Conservation (phyloP, 176 grass and related monocot genomes). For the Ensete glaucum region DNA sequence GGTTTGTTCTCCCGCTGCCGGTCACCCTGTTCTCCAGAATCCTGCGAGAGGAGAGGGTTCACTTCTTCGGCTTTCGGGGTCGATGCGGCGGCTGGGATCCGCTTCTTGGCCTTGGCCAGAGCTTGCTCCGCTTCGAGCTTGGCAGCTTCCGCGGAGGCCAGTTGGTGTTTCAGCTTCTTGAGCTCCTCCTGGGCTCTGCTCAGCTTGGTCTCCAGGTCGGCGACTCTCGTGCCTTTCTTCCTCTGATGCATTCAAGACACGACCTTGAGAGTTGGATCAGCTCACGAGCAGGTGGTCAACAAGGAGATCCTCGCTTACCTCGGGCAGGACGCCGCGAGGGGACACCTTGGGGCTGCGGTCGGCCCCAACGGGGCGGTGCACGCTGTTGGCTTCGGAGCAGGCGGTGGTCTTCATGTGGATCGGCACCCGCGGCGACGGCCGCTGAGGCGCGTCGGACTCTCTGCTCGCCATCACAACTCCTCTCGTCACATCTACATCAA, state of each 20-base stretch:
- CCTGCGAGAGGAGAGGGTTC: background rate
- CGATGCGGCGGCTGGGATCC: background rate
- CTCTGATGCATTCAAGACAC: conserved; percentile 33
- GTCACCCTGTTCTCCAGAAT: conserved; percentile 3
- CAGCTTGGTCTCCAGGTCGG: conserved; percentile 65
- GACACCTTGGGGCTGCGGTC: conserved; percentile 66
- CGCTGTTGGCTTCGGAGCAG: conserved; percentile 27
- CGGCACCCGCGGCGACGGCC: conserved; percentile 40
- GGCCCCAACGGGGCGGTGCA: conserved; percentile 15
- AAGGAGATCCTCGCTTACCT: conserved; percentile 30
- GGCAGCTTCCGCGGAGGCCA: conserved; percentile 40
- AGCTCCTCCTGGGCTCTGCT: conserved; percentile 52
- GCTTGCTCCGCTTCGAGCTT: conserved; percentile 53
- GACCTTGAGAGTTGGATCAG: background rate
- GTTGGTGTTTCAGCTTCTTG: conserved; percentile 41
- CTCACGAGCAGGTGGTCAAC: background rate
- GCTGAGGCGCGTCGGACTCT: conserved; percentile 44
- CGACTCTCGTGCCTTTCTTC: conserved; percentile 41
- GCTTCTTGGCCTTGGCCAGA: conserved; percentile 53
- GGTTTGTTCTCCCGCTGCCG: background rate
- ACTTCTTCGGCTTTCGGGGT: background rate
- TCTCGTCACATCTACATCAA: background rate
- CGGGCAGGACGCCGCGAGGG: conserved; percentile 44
- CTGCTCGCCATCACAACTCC: conserved; percentile 16
- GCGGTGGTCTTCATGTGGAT: conserved; percentile 41